Conservation (phyloP, 2,329 filamentous ascomycete species). For the Nemania sp. region DNA sequence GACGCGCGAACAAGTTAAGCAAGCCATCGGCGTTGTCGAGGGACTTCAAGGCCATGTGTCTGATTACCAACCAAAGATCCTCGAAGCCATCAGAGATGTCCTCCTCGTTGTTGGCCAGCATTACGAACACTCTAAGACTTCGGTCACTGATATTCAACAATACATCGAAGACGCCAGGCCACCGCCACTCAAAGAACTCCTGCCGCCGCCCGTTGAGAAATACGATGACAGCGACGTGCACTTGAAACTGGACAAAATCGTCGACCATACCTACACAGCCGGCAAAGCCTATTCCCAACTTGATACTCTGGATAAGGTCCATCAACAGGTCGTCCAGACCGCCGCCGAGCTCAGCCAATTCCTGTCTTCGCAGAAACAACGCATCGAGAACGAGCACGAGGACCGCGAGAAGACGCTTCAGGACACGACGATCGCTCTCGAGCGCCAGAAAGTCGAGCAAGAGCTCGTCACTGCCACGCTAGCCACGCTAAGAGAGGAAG, state of each 20-base stretch:
- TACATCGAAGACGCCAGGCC: constrained; percentile 65
- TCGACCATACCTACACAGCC: constrained; percentile 67
- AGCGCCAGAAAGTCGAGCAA: constrained; percentile 64
- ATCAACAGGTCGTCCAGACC: constrained; percentile 81
- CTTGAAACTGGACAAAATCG: constrained; percentile 51
- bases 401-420: constrained; percentile 77
- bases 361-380: constrained; percentile 73
- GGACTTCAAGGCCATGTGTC: constrained; percentile 76
- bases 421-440: constrained; percentile 78
- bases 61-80: constrained; percentile 86
- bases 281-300: constrained; percentile 74
- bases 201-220: constrained; percentile 58
- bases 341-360: constrained; percentile 84
- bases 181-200: constrained; percentile 45
- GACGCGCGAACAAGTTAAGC: constrained; percentile 78
- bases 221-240: constrained; percentile 42
- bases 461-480: constrained; percentile 64
- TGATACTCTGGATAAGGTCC: constrained; percentile 83
- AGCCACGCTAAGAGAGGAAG: constrained; percentile 53
- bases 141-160: constrained; percentile 58
- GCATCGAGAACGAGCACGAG: constrained; percentile 76
- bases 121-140: constrained; percentile 81
- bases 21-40: constrained; percentile 72
- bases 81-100: constrained; percentile 85
- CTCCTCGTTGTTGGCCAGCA: constrained; percentile 80